Conservation (phyloP, 805 yeast genomes). For the Candida caryicola region DNA sequence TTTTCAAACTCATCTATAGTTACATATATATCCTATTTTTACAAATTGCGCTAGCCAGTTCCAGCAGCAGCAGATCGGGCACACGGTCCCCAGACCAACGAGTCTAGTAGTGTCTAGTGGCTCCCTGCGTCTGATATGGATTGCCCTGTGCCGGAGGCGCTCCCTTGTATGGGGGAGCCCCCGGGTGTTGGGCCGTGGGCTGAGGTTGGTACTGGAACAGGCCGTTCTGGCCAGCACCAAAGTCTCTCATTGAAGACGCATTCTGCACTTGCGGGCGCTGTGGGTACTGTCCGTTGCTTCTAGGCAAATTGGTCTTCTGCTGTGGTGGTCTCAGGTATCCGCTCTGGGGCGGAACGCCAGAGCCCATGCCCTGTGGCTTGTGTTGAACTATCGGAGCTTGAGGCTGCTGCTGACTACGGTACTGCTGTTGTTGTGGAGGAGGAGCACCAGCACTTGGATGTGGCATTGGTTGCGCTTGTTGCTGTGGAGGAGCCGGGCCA, state of each 20-base stretch:
- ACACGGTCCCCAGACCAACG: neutral
- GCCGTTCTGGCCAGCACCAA: constrained; percentile 1
- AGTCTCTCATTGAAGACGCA: constrained; percentile 9
- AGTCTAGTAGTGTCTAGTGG: constrained; percentile 7
- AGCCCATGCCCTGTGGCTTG: neutral
- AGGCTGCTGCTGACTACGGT: constrained; percentile 9
- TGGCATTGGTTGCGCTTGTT: constrained; percentile 11
- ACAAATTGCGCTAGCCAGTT: too few species aligned
- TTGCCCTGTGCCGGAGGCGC: neutral
- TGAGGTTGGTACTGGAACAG: constrained; percentile 10
- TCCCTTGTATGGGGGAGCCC: constrained; percentile 1
- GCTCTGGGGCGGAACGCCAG: constrained; percentile 6
- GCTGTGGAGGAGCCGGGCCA: constrained; percentile 11
- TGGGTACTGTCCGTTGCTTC: constrained; percentile 10
- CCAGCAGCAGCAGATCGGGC: neutral
- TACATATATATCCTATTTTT: neutral
- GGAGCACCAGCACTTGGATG: constrained; percentile 3
- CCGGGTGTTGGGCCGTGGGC: constrained; percentile 1
- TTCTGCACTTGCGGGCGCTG: constrained; percentile 4
- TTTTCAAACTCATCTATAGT: constrained; percentile 2
- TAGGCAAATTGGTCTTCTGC: constrained; percentile 2
- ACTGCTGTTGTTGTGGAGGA: constrained; percentile 9
- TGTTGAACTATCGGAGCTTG: constrained; percentile 8
- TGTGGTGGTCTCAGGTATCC: neutral
- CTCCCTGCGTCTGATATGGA: constrained; percentile 2